Conservation (phyloP, 163 green algal species). For the Chlamydomonas reinhardtii region DNA sequence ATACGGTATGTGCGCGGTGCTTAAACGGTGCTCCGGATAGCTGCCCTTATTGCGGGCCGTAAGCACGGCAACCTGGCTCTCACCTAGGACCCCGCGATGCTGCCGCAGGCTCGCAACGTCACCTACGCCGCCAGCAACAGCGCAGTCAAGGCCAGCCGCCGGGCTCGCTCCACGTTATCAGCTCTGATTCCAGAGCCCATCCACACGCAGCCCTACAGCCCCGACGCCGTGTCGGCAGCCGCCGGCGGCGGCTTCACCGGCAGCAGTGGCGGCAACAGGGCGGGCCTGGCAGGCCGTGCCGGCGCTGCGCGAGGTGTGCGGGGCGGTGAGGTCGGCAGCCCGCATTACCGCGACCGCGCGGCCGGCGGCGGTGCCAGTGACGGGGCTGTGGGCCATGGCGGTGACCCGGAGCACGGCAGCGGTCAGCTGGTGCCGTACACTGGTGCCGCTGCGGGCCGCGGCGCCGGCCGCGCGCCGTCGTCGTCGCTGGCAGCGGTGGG, state of each 20-base stretch:
- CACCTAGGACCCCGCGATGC: too few relatives aligned
- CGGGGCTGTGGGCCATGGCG: background rate
- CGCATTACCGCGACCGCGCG: background rate
- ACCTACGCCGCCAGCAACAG: slow-evolving; percentile 76
- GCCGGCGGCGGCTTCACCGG: background rate
- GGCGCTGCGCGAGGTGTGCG: background rate
- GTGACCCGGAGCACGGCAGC: background rate
- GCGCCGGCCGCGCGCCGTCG: too few relatives aligned
- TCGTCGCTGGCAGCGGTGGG: too few relatives aligned
- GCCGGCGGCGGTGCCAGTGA: background rate
- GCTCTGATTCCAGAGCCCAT: slow-evolving; percentile 14
- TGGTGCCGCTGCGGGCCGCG: background rate
- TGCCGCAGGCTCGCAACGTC: slow-evolving; percentile 60
- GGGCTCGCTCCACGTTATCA: slow-evolving; percentile 27
- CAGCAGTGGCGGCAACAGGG: background rate
- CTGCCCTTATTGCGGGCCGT: too few relatives aligned
- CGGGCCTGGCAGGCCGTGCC: background rate
- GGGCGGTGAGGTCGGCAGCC: background rate
- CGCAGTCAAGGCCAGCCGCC: slow-evolving; percentile 52
- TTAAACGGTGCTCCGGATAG: too few relatives aligned
- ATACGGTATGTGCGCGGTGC: too few relatives aligned
- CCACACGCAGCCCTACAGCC: background rate
- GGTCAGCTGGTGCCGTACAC: slow-evolving; percentile 22
- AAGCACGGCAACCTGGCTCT: too few relatives aligned
- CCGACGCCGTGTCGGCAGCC: too few relatives aligned